A percentile compares a stretch with the other conserved stretches of the same genome.
These are phyloP conservation scores for Penicillium paxilli DNA, from an alignment of 495 filamentous ascomycete genomes.

Conservation along the genomic window DNA sequence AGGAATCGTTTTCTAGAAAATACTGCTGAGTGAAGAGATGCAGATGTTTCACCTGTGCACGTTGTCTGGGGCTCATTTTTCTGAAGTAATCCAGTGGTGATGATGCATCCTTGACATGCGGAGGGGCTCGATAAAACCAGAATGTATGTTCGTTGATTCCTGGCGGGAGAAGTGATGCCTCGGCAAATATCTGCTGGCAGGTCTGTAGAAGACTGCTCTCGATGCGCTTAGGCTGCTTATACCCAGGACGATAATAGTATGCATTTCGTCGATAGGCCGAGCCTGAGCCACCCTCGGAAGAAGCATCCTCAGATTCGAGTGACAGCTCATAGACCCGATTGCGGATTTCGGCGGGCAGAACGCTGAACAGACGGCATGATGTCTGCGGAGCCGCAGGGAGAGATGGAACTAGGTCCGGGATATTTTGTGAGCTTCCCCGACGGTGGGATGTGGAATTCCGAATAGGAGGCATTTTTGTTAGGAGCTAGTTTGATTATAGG, in stretches of 20 bases:
- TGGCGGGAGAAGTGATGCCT: slow-evolving; percentile 19
- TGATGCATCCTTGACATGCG: slow-evolving; percentile 13
- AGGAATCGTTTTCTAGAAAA: slow-evolving; percentile 7
- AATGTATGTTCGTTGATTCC: slow-evolving; percentile 19
- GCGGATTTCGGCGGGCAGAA: slow-evolving; percentile 14
- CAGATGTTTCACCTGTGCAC: slow-evolving; percentile 7
- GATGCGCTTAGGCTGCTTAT: slow-evolving; percentile 17
- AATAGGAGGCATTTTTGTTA: background rate
- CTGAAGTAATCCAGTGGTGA: slow-evolving; percentile 8
- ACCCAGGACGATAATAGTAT: slow-evolving; percentile 19
- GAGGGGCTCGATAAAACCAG: slow-evolving; percentile 16
- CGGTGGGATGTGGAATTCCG: background rate
- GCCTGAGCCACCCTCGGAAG: background rate
- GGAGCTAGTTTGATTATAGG: background rate
- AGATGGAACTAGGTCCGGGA: slow-evolving; percentile 5
- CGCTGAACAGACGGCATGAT: slow-evolving; percentile 7
- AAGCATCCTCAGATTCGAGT: slow-evolving; percentile 10
- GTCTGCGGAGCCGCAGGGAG: slow-evolving; percentile 5
- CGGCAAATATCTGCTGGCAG: slow-evolving; percentile 18
- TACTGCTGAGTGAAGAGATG: slow-evolving; percentile 15
- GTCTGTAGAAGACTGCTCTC: slow-evolving; percentile 18
- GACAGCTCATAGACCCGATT: slow-evolving; percentile 11
- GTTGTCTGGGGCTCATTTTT: slow-evolving; percentile 13
- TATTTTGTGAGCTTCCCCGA: background rate
- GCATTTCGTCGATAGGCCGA: slow-evolving; percentile 9